Evolutionary conservation across 192 early-diverging fungal genomes (phyloP).

Genomic region (Coemansia sp.): DNA sequence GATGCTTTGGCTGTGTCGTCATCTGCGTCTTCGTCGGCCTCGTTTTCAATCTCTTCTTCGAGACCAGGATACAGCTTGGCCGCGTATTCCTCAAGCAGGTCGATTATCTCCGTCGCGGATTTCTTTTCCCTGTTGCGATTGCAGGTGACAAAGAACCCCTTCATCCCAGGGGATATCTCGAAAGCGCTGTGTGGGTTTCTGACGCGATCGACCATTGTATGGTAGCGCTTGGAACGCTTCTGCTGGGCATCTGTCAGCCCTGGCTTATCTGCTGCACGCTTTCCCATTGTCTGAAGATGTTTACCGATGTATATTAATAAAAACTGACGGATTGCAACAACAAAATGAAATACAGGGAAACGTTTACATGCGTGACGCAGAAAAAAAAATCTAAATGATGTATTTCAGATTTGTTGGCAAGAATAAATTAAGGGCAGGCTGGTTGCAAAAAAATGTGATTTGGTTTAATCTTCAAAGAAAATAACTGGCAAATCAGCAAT

Average conservation of each 20-base stretch:
- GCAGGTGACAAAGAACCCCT: conserved; percentile 52
- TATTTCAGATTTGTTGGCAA: neutral
- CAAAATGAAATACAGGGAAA: conserved; percentile 1
- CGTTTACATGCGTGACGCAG: neutral
- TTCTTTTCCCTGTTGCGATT: conserved; percentile 48
- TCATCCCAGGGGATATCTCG: conserved; percentile 52
- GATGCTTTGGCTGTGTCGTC: conserved; percentile 1
- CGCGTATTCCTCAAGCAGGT: conserved; percentile 51
- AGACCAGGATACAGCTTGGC: conserved; percentile 43
- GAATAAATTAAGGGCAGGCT: neutral
- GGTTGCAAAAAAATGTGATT: neutral
- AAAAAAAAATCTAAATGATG: neutral
- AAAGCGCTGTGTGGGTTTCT: conserved; percentile 48
- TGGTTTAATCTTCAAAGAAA: neutral
- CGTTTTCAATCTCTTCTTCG: conserved; percentile 43
- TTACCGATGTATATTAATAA: neutral
- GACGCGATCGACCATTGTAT: conserved; percentile 38
- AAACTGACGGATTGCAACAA: neutral
- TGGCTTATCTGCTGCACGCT: conserved; percentile 28
- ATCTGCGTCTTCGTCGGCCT: conserved; percentile 10
- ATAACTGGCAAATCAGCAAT: neutral
- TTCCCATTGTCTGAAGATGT: conserved; percentile 22
- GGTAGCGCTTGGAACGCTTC: conserved; percentile 49
- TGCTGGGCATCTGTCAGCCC: conserved; percentile 24
- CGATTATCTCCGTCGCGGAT: conserved; percentile 41